Evolutionary conservation across 176 grass and related monocot genomes (phyloP), one percentile per base, ranked within the genome.

Genomic region (Avena insularis): DNA sequence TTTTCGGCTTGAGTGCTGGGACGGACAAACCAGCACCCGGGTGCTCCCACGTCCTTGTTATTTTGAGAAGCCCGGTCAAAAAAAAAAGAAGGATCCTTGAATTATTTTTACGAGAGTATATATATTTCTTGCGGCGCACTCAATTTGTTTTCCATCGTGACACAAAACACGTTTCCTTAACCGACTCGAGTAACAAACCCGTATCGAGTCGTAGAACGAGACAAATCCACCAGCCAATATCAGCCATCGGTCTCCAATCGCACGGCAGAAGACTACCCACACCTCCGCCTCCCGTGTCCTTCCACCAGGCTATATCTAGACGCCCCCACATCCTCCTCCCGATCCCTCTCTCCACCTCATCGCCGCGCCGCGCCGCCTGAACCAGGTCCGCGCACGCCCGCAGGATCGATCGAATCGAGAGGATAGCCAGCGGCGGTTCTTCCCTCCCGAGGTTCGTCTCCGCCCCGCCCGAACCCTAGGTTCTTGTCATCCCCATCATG

Each of bases 401-500:
- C 58, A 50, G 72, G 45, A 65, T 77, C 46, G 59, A 65, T 77
- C 46, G 57, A 53, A 2, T 3, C 4, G 71, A 48, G 9, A 48
- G 46, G 46, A 48, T 10, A 48, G 46, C 46, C 46, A 2, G 58
- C 70, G 23, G 17, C 45, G 46, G 38, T 19, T 53, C 72, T 21
- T 65, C 59, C 4, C 83, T 66, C 47, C 50, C 29, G 73, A 77
- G 72, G 83, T 85, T 25, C 46, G 73, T 85, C 38, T 20, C 15
- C 6, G 25, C 57, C 27, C 72, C 17, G 25, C 58, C 27, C 72
- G 13, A 25, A 14, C 72, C 59, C 58, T 51, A 74, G 36, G 17
- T 60, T 58, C 17, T 2, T 3, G 7, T 1, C 8, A 23, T 12
- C 40, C 16, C 43, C 9, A 0, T n/a, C 9, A 0, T n/a, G 2